These are phyloP conservation scores for Boechera stricta DNA, from an alignment of 345 rosid species.

Conservation along the genomic window DNA sequence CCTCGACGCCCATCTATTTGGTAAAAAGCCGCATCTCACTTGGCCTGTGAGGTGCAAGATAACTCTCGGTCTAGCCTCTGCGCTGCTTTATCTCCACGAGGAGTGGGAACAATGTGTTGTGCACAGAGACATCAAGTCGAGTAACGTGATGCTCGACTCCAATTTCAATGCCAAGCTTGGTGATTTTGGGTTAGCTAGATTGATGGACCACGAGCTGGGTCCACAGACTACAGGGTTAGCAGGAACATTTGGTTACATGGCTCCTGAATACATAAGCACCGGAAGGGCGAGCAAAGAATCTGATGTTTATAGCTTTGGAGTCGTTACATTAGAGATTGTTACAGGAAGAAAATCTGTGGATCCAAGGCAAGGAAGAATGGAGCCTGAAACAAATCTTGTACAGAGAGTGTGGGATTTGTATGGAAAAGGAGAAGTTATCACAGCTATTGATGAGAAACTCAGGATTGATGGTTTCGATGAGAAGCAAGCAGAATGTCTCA, in stretches of 20 bases:
- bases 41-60: constrained; percentile 59
- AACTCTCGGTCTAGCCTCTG: constrained; percentile 57
- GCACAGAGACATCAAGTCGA: constrained; percentile 67
- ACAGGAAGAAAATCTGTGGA: constrained; percentile 51
- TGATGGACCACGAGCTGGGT: constrained; percentile 57
- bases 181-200: constrained; percentile 67
- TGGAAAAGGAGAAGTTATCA: constrained; percentile 40
- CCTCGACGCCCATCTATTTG: constrained; percentile 62
- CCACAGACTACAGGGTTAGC: constrained; percentile 56
- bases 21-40: constrained; percentile 41
- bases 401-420: constrained; percentile 61
- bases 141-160: constrained; percentile 68
- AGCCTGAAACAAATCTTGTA: constrained; percentile 47
- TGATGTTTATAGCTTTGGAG: constrained; percentile 57
- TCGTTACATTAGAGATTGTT: constrained; percentile 52
- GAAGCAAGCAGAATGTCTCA: constrained; percentile 48
- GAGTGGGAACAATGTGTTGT: constrained; percentile 72
- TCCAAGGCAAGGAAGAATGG: constrained; percentile 24
- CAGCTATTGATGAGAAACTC: constrained; percentile 52
- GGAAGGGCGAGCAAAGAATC: constrained; percentile 60
- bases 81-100: constrained; percentile 63
- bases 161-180: constrained; percentile 64
- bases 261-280: constrained; percentile 59
- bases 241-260: constrained; percentile 60
- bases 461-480: constrained; percentile 43